A percentile compares a stretch with the other conserved stretches of the same genome.
phyloP scores from a whole-genome alignment of 1,284 basidiomycete species.

The Flammula alnicola region DNA sequence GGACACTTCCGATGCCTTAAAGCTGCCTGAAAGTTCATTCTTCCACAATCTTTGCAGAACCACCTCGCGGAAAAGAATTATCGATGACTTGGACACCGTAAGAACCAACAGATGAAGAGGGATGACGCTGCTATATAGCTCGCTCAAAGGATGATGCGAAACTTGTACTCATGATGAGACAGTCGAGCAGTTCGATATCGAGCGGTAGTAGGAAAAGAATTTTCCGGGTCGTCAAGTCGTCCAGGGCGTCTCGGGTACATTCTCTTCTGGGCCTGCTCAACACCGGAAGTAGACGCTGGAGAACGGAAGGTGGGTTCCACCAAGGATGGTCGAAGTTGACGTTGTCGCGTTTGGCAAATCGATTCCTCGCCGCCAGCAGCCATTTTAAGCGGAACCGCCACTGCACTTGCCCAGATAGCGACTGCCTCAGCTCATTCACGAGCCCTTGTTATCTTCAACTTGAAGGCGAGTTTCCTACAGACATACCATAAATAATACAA shows the following conservation, averaged over 20 bases:
- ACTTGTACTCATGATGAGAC: conserved; percentile 24
- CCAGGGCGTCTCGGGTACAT: too few species aligned
- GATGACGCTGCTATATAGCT: conserved; percentile 26
- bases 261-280: neutral
- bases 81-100: conserved; percentile 28
- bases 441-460: too few species aligned
- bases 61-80: conserved; percentile 42
- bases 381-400: conserved; percentile 45
- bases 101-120: conserved; percentile 31
- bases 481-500: neutral
- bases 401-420: conserved; percentile 30
- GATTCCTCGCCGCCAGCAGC: conserved; percentile 42
- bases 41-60: conserved; percentile 45
- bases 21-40: conserved; percentile 44
- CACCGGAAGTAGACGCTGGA: conserved; percentile 7
- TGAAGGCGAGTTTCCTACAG: conserved; percentile 28
- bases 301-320: conserved; percentile 33
- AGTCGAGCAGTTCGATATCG: conserved; percentile 21
- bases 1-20: conserved; percentile 44
- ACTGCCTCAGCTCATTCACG: too few species aligned
- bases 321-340: conserved; percentile 33
- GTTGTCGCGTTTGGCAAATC: conserved; percentile 18
- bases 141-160: conserved; percentile 20
- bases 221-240: conserved; percentile 24
- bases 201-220: conserved; percentile 23